A percentile compares a stretch with the other conserved stretches of the same genome.
phyloP scores from a whole-genome alignment of 2,329 filamentous ascomycete genomes.

The Penicillium brevicompactum region DNA sequence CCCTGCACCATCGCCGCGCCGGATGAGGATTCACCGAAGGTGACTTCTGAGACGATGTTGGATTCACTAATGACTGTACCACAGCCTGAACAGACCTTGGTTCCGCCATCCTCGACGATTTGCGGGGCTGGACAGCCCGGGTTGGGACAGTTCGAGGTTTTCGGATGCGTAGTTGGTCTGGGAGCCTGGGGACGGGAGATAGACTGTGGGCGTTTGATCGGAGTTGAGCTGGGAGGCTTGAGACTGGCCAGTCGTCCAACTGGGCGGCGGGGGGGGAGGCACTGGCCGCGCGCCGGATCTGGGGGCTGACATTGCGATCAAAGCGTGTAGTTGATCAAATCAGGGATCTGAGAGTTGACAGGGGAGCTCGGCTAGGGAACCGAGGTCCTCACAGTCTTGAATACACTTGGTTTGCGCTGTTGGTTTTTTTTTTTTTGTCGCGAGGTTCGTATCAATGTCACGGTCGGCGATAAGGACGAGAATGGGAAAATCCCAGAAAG shows the following conservation, averaged over 20 bases:
- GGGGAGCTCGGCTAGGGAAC: slow-evolving; percentile 1
- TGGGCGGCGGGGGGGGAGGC: slow-evolving; percentile 31
- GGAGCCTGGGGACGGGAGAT: slow-evolving; percentile 32
- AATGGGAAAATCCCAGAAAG: background rate
- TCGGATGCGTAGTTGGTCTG: slow-evolving; percentile 39
- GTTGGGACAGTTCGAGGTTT: slow-evolving; percentile 47
- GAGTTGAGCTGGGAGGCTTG: slow-evolving; percentile 39
- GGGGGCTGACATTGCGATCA: slow-evolving; percentile 33
- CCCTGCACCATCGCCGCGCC: slow-evolving; percentile 91
- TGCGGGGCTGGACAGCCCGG: slow-evolving; percentile 48
- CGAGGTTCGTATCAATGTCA: slow-evolving; percentile 9
- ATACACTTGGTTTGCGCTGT: background rate
- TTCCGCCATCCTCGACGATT: slow-evolving; percentile 49
- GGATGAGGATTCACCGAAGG: slow-evolving; percentile 82
- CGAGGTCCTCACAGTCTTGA: slow-evolving; percentile 6
- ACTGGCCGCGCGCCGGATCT: slow-evolving; percentile 38
- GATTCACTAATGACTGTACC: slow-evolving; percentile 81
- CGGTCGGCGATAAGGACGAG: slow-evolving; percentile 14
- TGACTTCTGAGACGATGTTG: slow-evolving; percentile 89
- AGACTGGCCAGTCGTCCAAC: slow-evolving; percentile 44
- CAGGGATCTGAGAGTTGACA: background rate
- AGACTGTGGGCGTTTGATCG: slow-evolving; percentile 41
- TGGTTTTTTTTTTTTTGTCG: slow-evolving; percentile 4
- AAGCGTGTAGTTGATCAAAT: background rate
- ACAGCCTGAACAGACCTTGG: slow-evolving; percentile 74